A percentile compares a stretch with the other conserved stretches of the same genome.
phyloP scores from a whole-genome alignment of 768 basidiomycete genomes.

The Mycena haematopus region DNA sequence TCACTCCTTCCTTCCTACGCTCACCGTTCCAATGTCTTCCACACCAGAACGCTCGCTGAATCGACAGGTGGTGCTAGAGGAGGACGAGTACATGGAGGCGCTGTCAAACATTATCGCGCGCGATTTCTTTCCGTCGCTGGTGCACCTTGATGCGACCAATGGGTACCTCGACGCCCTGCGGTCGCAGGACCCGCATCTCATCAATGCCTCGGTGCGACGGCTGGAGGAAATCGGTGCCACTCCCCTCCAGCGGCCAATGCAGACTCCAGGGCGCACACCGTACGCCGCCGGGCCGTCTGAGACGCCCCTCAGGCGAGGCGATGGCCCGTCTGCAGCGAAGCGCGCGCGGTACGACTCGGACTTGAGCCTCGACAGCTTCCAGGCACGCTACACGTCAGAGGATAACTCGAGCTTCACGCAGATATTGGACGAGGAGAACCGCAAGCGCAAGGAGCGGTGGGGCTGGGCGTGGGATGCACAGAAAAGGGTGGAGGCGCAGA shows the following conservation, averaged over 20 bases:
- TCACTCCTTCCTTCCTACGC: conserved; percentile 30
- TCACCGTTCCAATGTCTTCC: conserved; percentile 29
- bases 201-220: conserved; percentile 76
- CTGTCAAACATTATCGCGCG: conserved; percentile 93
- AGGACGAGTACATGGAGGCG: conserved; percentile 94
- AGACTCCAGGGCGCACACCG: conserved; percentile 70
- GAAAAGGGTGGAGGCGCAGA: conserved; percentile 72
- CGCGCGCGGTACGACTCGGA: conserved; percentile 63
- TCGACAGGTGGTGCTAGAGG: conserved; percentile 76
- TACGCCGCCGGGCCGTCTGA: conserved; percentile 64
- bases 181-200: conserved; percentile 77
- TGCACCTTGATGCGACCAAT: conserved; percentile 88
- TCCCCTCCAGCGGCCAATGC: conserved; percentile 44
- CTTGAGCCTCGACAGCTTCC: conserved; percentile 84
- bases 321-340: conserved; percentile 52
- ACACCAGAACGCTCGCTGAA: conserved; percentile 62
- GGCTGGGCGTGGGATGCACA: conserved; percentile 97
- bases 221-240: conserved; percentile 68
- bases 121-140: conserved; percentile 96
- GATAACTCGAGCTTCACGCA: conserved; percentile 97
- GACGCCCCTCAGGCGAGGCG: conserved; percentile 61
- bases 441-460: conserved; percentile 77
- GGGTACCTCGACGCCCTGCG: conserved; percentile 82
- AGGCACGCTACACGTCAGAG: conserved; percentile 92
- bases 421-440: conserved; percentile 91